A percentile compares a stretch with the other conserved stretches of the same genome.
Conservation (phyloP, 768 basidiomycete genomes). For the Lentinus brumalis region DNA sequence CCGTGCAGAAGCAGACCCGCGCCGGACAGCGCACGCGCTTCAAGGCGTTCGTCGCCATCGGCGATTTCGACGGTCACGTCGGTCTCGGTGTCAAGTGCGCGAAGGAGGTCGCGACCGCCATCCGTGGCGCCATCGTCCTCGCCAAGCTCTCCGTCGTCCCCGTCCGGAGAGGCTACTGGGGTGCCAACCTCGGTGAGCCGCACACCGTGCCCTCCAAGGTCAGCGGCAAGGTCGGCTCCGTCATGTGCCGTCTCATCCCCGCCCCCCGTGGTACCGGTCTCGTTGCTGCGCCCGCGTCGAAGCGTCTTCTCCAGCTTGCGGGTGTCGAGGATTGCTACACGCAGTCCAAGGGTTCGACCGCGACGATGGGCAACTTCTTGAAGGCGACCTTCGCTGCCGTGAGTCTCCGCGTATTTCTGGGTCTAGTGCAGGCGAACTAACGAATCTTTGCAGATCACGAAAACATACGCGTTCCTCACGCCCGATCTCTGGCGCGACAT, state of each 20-base stretch:
- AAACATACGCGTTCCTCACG: constrained; percentile 98
- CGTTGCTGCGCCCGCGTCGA: constrained; percentile 97
- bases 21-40: constrained; percentile 99
- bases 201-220: constrained; percentile 99
- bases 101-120: constrained; percentile 99
- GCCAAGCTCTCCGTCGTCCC: constrained; percentile 98
- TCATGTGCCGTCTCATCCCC: constrained; percentile 98
- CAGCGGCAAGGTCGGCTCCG: constrained; percentile 97
- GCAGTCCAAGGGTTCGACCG: constrained; percentile 96
- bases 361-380: constrained; percentile 99
- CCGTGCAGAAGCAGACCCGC: constrained; percentile 99
- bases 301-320: constrained; percentile 95
- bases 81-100: constrained; percentile 99
- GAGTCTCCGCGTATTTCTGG: constrained; percentile 11
- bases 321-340: constrained; percentile 99
- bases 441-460: constrained; percentile 69
- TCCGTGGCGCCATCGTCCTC: constrained; percentile 98
- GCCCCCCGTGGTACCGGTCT: constrained; percentile 99
- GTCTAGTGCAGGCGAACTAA: background rate
- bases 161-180: constrained; percentile 99
- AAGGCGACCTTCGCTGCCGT: constrained; percentile 95
- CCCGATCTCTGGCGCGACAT: constrained; percentile 98
- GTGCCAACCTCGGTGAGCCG: constrained; percentile 96
- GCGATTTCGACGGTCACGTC: constrained; percentile 98
- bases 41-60: constrained; percentile 99